Percentiles rank a stretch among this genome's conserved stretches.
phyloP scores from a whole-genome alignment of 2,329 filamentous ascomycete species.

The Metarhizium album region DNA sequence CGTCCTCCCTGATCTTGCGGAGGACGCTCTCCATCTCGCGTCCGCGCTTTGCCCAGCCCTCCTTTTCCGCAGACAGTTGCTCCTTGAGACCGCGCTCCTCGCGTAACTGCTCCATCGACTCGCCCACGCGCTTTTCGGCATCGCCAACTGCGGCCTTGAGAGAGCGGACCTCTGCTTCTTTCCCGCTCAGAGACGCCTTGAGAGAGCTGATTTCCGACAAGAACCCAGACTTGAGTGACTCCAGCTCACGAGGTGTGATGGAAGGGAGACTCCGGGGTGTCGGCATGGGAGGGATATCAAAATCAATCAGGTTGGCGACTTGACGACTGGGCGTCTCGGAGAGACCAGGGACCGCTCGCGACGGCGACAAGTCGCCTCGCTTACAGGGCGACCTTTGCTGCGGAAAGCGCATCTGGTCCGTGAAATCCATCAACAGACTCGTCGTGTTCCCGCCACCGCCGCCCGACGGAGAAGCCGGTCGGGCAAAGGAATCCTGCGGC shows the following conservation, averaged over 20 bases:
- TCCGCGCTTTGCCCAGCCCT: slow-evolving; percentile 74
- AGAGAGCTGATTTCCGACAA: slow-evolving; percentile 91
- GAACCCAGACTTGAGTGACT: slow-evolving; percentile 83
- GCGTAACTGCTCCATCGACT: slow-evolving; percentile 71
- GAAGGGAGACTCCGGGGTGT: slow-evolving; percentile 86
- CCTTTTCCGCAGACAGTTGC: slow-evolving; percentile 61
- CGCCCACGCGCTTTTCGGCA: slow-evolving; percentile 83
- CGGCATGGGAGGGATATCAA: slow-evolving; percentile 84
- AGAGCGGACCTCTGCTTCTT: slow-evolving; percentile 81
- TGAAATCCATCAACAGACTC: slow-evolving; percentile 79
- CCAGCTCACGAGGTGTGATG: slow-evolving; percentile 83
- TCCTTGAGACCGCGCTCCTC: slow-evolving; percentile 65
- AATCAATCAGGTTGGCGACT: slow-evolving; percentile 58
- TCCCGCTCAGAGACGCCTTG: slow-evolving; percentile 81
- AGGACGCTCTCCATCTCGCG: slow-evolving; percentile 78
- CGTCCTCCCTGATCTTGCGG: slow-evolving; percentile 69
- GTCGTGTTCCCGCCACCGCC: slow-evolving; percentile 51
- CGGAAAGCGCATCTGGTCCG: slow-evolving; percentile 52
- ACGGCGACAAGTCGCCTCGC: slow-evolving; percentile 19
- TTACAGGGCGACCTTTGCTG: slow-evolving; percentile 36
- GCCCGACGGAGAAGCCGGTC: slow-evolving; percentile 18
- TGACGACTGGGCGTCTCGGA: slow-evolving; percentile 37
- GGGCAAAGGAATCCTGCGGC: slow-evolving; percentile 19
- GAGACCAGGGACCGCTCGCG: slow-evolving; percentile 19
- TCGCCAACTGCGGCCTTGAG: slow-evolving; percentile 81